A percentile compares a stretch with the other conserved stretches of the same genome.
phyloP scores from a whole-genome alignment of 306 rosid species.

The Prunus mume region DNA sequence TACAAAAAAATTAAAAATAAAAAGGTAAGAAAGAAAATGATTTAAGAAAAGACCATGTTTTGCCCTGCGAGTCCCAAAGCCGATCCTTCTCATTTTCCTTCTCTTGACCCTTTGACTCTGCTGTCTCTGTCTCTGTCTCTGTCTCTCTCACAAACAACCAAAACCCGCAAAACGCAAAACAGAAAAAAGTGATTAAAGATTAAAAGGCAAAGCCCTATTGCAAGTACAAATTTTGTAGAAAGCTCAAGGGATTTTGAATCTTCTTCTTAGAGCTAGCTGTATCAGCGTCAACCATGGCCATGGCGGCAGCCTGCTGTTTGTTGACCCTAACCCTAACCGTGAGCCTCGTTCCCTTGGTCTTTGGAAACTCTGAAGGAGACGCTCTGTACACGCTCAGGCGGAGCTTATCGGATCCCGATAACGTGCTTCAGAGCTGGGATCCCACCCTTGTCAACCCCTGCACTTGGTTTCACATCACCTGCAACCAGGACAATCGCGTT shows the following conservation, averaged over 20 bases:
- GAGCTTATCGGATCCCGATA: constrained; percentile 80
- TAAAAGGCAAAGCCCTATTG: too few species aligned
- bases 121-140: not conserved
- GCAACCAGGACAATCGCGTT: constrained; percentile 86
- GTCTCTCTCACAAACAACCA: not conserved
- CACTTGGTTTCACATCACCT: constrained; percentile 97
- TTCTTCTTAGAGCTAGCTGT: not conserved
- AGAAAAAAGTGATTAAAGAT: too few species aligned
- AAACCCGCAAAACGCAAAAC: not conserved
- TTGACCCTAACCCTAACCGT: constrained; percentile 21
- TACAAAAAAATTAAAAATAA: not conserved
- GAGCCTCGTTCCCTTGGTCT: constrained; percentile 31
- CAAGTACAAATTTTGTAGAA: not conserved
- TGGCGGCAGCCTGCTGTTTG: constrained; percentile 31
- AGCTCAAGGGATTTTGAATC: too few species aligned
- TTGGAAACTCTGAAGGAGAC: constrained; percentile 82
- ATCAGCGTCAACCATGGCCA: constrained; percentile 22
- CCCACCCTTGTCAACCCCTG: constrained; percentile 94
- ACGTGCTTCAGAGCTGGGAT: constrained; percentile 97
- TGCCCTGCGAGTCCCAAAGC: constrained; percentile 42
- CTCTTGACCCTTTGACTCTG: not conserved
- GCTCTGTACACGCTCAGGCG: constrained; percentile 75
- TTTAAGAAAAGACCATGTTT: constrained; percentile 5
- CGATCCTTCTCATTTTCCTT: constrained; percentile 27
- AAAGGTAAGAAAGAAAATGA: not conserved